phyloP scores from a whole-genome alignment of 306 rosid species.

The Malus orientalis region DNA sequence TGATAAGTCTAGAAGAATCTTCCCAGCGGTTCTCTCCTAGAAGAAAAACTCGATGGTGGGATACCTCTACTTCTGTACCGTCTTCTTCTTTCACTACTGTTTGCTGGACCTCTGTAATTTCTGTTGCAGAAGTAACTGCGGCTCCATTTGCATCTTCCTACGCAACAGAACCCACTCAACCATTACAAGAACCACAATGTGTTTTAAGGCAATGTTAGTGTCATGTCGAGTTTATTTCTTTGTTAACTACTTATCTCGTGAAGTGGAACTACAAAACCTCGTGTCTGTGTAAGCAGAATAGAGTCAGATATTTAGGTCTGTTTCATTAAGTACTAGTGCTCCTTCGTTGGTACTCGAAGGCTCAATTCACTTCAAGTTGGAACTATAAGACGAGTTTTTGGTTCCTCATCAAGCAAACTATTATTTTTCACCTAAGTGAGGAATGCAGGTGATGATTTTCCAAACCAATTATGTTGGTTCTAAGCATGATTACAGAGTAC shows the following conservation, averaged over 20 bases:
- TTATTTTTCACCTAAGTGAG: not conserved
- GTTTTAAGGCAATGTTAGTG: not conserved
- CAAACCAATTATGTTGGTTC: not conserved
- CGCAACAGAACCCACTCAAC: not conserved
- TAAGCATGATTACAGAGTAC: not conserved
- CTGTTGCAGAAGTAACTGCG: constrained; percentile 43
- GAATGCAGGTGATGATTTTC: not conserved
- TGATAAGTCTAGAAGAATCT: constrained; percentile 69
- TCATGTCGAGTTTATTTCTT: not conserved
- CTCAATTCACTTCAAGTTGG: not conserved
- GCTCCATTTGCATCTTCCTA: constrained; percentile 71
- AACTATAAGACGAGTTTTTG: not conserved
- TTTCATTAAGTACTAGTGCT: not conserved
- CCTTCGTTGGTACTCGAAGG: not conserved
- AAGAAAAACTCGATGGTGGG: constrained; percentile 67
- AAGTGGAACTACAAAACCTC: not conserved
- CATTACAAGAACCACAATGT: not conserved
- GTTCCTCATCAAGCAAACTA: not conserved
- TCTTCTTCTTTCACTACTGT: constrained; percentile 31
- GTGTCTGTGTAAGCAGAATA: not conserved
- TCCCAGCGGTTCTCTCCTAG: constrained; percentile 96
- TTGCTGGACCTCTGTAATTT: constrained; percentile 49
- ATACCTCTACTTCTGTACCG: constrained; percentile 23
- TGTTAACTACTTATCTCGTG: not conserved
- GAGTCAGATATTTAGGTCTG: not conserved